Percentiles rank a stretch among this genome's conserved stretches.
phyloP scores from a whole-genome alignment of 805 yeast genomes.

The Metschnikowia lunata region DNA sequence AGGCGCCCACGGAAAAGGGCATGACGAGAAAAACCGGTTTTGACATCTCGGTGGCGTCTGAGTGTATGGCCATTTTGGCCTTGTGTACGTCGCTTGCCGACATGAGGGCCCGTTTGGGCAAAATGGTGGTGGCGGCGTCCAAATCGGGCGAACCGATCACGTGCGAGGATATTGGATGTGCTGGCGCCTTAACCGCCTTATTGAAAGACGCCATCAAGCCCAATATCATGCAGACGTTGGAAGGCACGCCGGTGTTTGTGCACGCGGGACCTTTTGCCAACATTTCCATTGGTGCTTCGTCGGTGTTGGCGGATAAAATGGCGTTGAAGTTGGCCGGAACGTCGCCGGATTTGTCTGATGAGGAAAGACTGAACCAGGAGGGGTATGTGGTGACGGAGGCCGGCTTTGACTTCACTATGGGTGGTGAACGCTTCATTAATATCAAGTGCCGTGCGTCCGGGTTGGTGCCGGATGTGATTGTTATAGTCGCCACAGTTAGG shows the following conservation, averaged over 20 bases:
- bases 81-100: constrained; percentile 65
- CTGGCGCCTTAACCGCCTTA: constrained; percentile 80
- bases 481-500: constrained; percentile 78
- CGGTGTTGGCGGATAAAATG: constrained; percentile 75
- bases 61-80: constrained; percentile 82
- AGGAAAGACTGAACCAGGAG: constrained; percentile 44
- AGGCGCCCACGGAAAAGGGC: constrained; percentile 79
- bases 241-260: constrained; percentile 82
- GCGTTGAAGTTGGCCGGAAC: constrained; percentile 79
- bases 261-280: constrained; percentile 91
- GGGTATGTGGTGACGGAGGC: constrained; percentile 87
- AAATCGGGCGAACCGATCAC: constrained; percentile 69
- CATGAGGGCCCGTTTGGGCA: constrained; percentile 70
- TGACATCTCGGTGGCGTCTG: constrained; percentile 82
- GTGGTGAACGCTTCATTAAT: constrained; percentile 82
- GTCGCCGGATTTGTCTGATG: constrained; percentile 40
- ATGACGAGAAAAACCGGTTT: constrained; percentile 70
- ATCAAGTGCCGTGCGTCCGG: constrained; percentile 84
- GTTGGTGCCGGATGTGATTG: constrained; percentile 69
- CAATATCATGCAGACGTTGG: constrained; percentile 81
- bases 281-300: constrained; percentile 82
- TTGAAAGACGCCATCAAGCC: constrained; percentile 82
- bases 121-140: constrained; percentile 69
- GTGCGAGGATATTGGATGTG: constrained; percentile 80
- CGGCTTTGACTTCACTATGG: constrained; percentile 88